Evolutionary conservation across 2,329 filamentous ascomycete genomes (phyloP), one percentile per base, ranked within the genome.

Genomic region (Parastagonospora avenae): DNA sequence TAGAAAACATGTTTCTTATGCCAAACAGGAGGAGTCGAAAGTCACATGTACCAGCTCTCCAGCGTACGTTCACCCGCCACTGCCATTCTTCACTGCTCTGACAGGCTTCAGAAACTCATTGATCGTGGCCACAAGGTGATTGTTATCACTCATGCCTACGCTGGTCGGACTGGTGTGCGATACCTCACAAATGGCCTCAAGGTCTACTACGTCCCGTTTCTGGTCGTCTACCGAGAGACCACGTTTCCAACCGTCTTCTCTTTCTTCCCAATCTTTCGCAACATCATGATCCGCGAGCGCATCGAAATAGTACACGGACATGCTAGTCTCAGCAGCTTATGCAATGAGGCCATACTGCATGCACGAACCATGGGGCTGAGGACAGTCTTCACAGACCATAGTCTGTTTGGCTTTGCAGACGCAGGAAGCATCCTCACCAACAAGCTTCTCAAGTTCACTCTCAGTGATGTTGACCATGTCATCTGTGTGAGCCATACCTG

Each of bases 291-390:
- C 54, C 87, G 94, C 39, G 94, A 99, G 75, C 85, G 88, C 54
- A 97, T 99, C 62, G 89, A 97, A 73, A 99, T 99, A 64, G 92
- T 99, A 0, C 94, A 99, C 71, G 94, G 93, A n/a, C 94, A 99
- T 78, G 93, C 85, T 29, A 96, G 91, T 70, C 80, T 99, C 55
- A 97, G 92, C 74, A 96, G 87, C 70, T 81, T 99, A 43, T 97
- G 93, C 70, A 90, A 96, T 68, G 94, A 99, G 75, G 94, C 90
- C 8, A 95, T 99, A 50, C 77, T 99, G 8, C 94, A 99, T 76
- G 94, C 90, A 9, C 82, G 94, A 48, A 97, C 94, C 3, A 99
- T 99, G 95, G 92, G 94, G 1, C 73, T 99, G 62, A 85, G 92
- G 43, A 97, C 95, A 0, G 93, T 97, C 38, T 97, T 97, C 68